Evolutionary conservation across 495 filamentous ascomycete species (phyloP), one percentile per base, ranked within the genome.

Genomic region (Penicillium ochrochloron): DNA sequence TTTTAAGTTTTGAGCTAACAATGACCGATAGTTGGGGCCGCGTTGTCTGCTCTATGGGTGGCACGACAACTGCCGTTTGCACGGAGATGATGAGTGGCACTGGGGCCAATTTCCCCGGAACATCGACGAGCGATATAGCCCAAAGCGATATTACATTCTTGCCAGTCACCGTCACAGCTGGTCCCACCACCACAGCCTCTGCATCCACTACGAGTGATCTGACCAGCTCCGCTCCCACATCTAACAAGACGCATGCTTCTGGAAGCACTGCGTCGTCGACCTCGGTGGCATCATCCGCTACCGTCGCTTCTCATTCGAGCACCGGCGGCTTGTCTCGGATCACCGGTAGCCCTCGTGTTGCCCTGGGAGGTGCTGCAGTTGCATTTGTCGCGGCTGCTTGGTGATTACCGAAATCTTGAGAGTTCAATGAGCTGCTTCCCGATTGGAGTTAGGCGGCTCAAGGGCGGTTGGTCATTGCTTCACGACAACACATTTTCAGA

Each of bases 131-230:
- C 8, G 75, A 69, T 3, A 19, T 70, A 2, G 51, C 21, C 3
- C 46, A 61, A 2, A 52, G 21, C n/a, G 64, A 75, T 21, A 59
- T 67, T 21, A 66, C 56, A 6, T 63, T 61, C 3, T 52, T 75
- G 39, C 72, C 77, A 5, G 75, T 82, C 12, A 79, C 74, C 2
- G 60, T 81, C 21, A 81, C 77, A 10, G 73, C 72, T 2, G 72
- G 70, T 15, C 57, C 65, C 35, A 35, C 34, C 14, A 56, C 23
- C 19, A 31, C 42, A 25, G 51, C 63, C 0, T 48, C 67, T 3
- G 35, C 48, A 27, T 19, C 42, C 29, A 27, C 66, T 25, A 41
- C 29, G 14, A 39, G 55, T 29, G 56, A 29, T 11, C 0, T 7
- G 21, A 35, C 48, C 25, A n/a, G 25, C 27, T 31, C 48, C 17